Conservation (phyloP, 176 grass and related monocot genomes). For the Aegilops speltoides region DNA sequence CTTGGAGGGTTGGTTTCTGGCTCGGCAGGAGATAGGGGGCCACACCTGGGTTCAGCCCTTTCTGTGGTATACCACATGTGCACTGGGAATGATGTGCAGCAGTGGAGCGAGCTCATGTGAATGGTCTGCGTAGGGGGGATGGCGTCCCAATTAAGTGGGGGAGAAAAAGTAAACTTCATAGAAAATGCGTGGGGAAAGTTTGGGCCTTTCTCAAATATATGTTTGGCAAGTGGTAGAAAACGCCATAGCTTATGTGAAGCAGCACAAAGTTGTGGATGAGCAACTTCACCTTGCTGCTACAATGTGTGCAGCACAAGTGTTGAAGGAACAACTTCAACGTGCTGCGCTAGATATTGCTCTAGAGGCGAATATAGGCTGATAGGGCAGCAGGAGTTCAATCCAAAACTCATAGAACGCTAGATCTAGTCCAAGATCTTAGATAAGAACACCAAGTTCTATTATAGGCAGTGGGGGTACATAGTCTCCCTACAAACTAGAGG, state of each 20-base stretch:
- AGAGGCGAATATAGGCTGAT: too few species aligned
- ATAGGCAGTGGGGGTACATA: too few species aligned
- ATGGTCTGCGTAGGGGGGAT: background rate
- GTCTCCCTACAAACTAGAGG: too few species aligned
- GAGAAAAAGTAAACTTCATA: background rate
- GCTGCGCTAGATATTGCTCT: too few species aligned
- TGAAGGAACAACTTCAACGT: too few species aligned
- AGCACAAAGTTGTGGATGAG: too few species aligned
- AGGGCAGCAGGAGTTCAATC: too few species aligned
- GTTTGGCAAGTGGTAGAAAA: background rate
- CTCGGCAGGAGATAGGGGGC: background rate
- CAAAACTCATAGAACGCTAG: too few species aligned
- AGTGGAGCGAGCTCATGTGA: background rate
- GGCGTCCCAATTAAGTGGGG: background rate
- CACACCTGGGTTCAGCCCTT: background rate
- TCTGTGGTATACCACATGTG: background rate
- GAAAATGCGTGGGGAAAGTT: background rate
- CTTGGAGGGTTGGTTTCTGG: background rate
- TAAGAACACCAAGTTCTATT: too few species aligned
- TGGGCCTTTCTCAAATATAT: background rate
- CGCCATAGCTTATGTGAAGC: background rate
- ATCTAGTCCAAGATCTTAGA: too few species aligned
- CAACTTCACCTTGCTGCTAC: too few species aligned
- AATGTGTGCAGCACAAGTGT: too few species aligned
- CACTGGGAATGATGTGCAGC: background rate